A percentile compares a stretch with the other conserved stretches of the same genome.
Evolutionary conservation across 352 stramenopile species (phyloP).

Genomic region (Globisporangium nodosum): DNA sequence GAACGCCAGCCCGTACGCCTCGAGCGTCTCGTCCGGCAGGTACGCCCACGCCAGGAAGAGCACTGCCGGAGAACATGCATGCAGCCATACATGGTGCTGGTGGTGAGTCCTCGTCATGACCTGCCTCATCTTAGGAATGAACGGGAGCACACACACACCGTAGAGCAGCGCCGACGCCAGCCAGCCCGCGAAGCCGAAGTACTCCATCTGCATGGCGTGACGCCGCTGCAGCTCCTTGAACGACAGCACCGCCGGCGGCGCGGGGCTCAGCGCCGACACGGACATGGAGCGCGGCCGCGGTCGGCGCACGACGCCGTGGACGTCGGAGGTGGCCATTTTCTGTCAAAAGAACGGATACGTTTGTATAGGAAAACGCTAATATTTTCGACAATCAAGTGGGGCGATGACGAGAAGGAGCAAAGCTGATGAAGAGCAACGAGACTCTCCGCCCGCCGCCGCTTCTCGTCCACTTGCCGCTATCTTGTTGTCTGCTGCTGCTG

Average conservation of each 20-base stretch:
- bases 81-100: too few relatives aligned
- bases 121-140: background rate
- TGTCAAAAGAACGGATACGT: too few relatives aligned
- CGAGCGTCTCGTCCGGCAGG: constrained; percentile 69
- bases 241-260: constrained; percentile 29
- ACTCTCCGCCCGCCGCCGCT: too few relatives aligned
- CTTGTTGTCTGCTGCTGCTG: too few relatives aligned
- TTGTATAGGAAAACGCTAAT: too few relatives aligned
- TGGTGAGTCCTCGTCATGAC: background rate
- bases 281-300: constrained; percentile 6
- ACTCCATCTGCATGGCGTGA: constrained; percentile 79
- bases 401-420: too few relatives aligned
- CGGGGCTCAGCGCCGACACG: constrained; percentile 8
- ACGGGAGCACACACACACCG: constrained; percentile 20
- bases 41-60: constrained; percentile 88
- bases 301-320: too few relatives aligned
- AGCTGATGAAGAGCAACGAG: too few relatives aligned
- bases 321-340: background rate
- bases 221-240: constrained; percentile 81
- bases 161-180: constrained; percentile 74
- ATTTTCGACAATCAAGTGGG: too few relatives aligned
- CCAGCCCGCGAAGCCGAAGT: constrained; percentile 85
- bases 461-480: background rate
- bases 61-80: constrained; percentile 23
- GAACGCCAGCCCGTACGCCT: constrained; percentile 82